phyloP scores from a whole-genome alignment of 1,284 basidiomycete genomes.

The Apiotrichum siamense region DNA sequence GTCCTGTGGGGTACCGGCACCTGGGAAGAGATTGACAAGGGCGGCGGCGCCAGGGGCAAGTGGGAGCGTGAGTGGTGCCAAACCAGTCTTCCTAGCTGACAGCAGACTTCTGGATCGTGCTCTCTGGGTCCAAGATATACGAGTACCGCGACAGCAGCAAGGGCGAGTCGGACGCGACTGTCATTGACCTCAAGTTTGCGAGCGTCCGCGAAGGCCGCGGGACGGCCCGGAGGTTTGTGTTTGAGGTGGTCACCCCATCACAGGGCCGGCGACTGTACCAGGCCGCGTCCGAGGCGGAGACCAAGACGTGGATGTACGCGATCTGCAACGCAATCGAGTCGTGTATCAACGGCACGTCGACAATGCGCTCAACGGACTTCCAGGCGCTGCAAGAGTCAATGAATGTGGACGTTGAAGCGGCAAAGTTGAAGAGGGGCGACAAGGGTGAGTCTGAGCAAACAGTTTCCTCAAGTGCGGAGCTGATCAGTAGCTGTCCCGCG shows the following conservation, averaged over 20 bases:
- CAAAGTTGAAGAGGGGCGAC: not conserved
- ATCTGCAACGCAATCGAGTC: conserved; percentile 53
- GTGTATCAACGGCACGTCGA: conserved; percentile 50
- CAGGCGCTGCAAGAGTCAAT: conserved; percentile 1
- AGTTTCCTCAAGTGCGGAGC: too few species aligned
- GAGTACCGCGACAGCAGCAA: conserved; percentile 44
- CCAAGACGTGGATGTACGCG: conserved; percentile 52
- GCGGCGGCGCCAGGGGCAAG: conserved; percentile 30
- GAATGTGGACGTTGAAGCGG: not conserved
- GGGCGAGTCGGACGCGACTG: conserved; percentile 34
- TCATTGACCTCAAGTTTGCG: conserved; percentile 47
- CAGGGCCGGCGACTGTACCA: conserved; percentile 51
- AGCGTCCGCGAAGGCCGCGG: conserved; percentile 46
- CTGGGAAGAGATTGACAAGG: conserved; percentile 43
- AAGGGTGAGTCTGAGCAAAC: not conserved
- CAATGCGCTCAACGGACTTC: conserved; percentile 45
- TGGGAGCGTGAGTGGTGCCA: conserved; percentile 44
- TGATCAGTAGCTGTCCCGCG: too few species aligned
- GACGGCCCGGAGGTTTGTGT: conserved; percentile 47
- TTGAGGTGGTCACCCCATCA: conserved; percentile 52
- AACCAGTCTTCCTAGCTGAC: not conserved
- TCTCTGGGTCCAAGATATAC: conserved; percentile 45
- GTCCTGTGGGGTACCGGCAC: conserved; percentile 44
- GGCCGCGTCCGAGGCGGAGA: conserved; percentile 48
- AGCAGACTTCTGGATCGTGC: conserved; percentile 45